A percentile compares a stretch with the other conserved stretches of the same genome.
phyloP scores from a whole-genome alignment of 148 eudicot species.

The Euryodendron excelsum region DNA sequence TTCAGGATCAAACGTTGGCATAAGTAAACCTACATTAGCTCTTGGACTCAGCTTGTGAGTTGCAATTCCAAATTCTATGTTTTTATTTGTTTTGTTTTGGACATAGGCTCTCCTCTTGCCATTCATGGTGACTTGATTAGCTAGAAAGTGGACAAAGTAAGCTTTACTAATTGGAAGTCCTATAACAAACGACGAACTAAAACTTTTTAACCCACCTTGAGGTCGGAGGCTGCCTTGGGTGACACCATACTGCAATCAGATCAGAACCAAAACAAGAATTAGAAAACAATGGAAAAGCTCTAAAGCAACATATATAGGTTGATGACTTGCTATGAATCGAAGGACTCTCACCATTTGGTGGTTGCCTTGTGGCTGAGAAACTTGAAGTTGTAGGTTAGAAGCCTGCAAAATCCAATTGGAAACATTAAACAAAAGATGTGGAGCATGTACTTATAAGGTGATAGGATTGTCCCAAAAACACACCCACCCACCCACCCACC shows the following conservation, averaged over 20 bases:
- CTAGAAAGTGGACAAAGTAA: neutral
- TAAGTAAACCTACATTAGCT: no score
- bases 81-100: neutral
- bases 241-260: constrained; percentile 35
- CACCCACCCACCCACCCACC: neutral
- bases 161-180: neutral
- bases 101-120: no score
- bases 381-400: constrained; percentile 2
- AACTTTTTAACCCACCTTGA: constrained; percentile 32
- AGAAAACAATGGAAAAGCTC: neutral
- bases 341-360: constrained; percentile 9
- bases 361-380: constrained; percentile 6
- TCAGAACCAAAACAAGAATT: neutral
- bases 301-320: neutral
- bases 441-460: no score
- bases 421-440: neutral
- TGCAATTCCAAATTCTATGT: no score
- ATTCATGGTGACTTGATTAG: neutral
- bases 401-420: constrained; percentile 13
- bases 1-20: no score
- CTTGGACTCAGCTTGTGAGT: no score
- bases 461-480: neutral
- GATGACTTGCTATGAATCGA: neutral
- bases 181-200: neutral
- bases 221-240: constrained; percentile 50